phyloP scores from a whole-genome alignment of 495 filamentous ascomycete species.

The Xylaria flabelliformis region DNA sequence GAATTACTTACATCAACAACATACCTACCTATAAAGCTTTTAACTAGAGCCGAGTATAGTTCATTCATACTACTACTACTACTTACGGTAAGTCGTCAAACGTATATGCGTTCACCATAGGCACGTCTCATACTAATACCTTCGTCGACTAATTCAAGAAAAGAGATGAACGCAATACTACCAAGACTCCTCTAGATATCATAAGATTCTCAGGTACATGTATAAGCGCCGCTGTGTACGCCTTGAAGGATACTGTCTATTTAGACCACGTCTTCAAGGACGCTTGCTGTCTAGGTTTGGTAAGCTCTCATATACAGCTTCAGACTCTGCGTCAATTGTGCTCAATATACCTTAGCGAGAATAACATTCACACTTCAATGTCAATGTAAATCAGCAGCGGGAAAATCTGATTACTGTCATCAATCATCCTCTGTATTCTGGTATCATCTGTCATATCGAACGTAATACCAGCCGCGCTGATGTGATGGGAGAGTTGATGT shows the following conservation, averaged over 20 bases:
- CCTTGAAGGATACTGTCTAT: too few relatives aligned
- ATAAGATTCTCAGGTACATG: background rate
- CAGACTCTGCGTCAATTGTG: background rate
- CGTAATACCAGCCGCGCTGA: background rate
- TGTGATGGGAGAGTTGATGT: background rate
- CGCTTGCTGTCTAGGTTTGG: too few relatives aligned
- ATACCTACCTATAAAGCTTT: too few relatives aligned
- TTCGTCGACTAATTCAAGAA: background rate
- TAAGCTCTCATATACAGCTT: background rate
- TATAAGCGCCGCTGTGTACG: too few relatives aligned
- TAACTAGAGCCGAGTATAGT: background rate
- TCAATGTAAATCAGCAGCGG: background rate
- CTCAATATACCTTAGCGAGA: background rate
- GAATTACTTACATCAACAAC: background rate
- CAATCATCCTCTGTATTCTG: background rate
- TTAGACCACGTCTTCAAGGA: too few relatives aligned
- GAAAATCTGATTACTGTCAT: background rate
- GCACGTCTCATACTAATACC: background rate
- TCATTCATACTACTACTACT: background rate
- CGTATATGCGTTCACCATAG: background rate
- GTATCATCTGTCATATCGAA: background rate
- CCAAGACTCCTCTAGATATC: background rate
- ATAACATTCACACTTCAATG: background rate
- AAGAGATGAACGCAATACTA: background rate
- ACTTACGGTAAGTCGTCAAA: background rate